Evolutionary conservation across 2,329 filamentous ascomycete species (phyloP), one percentile per base, ranked within the genome.

Genomic region (Periconia macrospinosa): DNA sequence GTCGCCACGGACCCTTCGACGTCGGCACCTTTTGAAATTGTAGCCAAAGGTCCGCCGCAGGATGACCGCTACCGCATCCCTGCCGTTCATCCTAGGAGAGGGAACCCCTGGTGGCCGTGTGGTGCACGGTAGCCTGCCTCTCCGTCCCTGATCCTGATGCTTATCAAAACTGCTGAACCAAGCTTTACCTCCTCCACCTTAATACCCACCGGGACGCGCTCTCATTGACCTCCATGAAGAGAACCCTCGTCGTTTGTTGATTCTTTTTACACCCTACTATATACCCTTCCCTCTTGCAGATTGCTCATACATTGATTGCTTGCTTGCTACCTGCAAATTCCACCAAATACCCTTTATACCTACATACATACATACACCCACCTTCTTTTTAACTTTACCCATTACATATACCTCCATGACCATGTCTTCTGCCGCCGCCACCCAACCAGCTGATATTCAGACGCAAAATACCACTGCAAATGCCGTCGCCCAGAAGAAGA

Each of bases 401-500:
- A n/a, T n/a, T n/a, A n/a, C n/a, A n/a, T n/a, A n/a, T 50, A 3
- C 23, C 23, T 27, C 23, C 63, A 72, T 72, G 66, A 64, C 68
- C 56, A 30, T 18, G 20, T 67, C 69, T 61, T 68, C 70, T 50
- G 61, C 69, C 56, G 59, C 65, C 45, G 59, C 67, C 49, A 65
- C 67, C 54, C 69, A 72, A 58, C 58, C 64, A 53, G 58, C 59
- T 42, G 71, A 72, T 61, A 63, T 63, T 51, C 66, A 70, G 56
- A 72, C 71, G 52, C 59, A 55, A 52, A 43, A n/a, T n/a, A 48
- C 47, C 47, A 59, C 55, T 56, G 60, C 53, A 49, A 61, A 62
- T 54, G 56, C 70, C 47, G 67, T 69, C 41, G 69, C 67, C 27
- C 72, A 66, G 67, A 80, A 61, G 62, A 82, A 96, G 81, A 86